Evolutionary conservation across 1,284 basidiomycete species (phyloP).

Genomic region (Leucoagaricus sp.): DNA sequence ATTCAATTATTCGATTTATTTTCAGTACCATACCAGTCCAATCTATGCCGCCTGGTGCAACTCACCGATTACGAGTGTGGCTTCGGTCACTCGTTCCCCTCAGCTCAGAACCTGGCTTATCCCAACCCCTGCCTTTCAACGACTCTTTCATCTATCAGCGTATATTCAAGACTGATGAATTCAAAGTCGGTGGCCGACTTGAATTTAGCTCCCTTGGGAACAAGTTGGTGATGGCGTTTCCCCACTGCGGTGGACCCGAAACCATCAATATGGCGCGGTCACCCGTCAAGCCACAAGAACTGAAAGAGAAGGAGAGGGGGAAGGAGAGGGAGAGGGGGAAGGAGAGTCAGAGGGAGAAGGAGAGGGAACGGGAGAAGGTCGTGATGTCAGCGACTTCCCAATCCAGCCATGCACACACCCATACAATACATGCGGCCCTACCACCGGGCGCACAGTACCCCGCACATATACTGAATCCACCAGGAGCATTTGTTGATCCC

Average conservation of each 20-base stretch:
- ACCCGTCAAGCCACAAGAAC: conserved; percentile 7
- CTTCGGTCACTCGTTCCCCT: conserved; percentile 39
- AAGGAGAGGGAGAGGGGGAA: background rate
- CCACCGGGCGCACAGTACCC: conserved; percentile 13
- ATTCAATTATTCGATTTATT: conserved; percentile 9
- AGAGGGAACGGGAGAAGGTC: background rate
- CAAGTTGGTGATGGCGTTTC: conserved; percentile 50
- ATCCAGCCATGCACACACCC: background rate
- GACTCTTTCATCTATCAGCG: conserved; percentile 58
- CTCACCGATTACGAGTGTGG: conserved; percentile 62
- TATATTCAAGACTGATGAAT: conserved; percentile 58
- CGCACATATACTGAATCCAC: background rate
- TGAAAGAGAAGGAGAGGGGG: conserved; percentile 6
- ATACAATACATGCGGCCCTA: background rate
- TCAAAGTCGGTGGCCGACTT: conserved; percentile 56
- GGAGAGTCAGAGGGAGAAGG: too few species aligned
- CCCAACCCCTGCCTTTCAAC: conserved; percentile 38
- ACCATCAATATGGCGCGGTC: conserved; percentile 28
- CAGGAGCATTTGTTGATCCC: background rate
- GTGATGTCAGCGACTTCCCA: background rate
- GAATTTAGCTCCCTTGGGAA: conserved; percentile 48
- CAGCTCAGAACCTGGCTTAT: conserved; percentile 27
- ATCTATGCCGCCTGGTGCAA: conserved; percentile 52
- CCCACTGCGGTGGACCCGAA: conserved; percentile 33
- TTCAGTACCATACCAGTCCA: conserved; percentile 51